Percentiles rank a stretch among this genome's conserved stretches.
These are phyloP conservation scores for Chytridiales sp. DNA, from an alignment of 371 early-diverging fungal species.

Conservation along the genomic window DNA sequence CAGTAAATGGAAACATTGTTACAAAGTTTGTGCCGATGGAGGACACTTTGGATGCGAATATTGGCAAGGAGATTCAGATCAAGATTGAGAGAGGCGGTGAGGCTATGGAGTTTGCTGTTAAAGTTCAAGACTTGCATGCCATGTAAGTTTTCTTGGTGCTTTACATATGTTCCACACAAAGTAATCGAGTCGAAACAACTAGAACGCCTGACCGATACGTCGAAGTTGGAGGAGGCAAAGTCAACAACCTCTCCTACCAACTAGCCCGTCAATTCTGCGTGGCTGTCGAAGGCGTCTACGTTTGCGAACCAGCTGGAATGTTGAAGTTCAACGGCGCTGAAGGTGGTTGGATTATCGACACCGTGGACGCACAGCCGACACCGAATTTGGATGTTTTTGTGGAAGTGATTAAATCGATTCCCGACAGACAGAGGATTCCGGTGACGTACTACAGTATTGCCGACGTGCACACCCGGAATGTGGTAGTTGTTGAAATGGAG, in stretches of 20 bases:
- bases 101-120: conserved; percentile 52
- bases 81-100: conserved; percentile 70
- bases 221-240: conserved; percentile 82
- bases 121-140: conserved; percentile 73
- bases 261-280: conserved; percentile 73
- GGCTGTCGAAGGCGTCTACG: conserved; percentile 77
- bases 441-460: conserved; percentile 70
- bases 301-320: conserved; percentile 68
- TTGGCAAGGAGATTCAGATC: conserved; percentile 60
- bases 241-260: conserved; percentile 85
- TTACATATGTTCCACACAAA: too few species aligned
- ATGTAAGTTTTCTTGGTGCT: conserved; percentile 35
- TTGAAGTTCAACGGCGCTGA: conserved; percentile 73
- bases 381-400: conserved; percentile 74
- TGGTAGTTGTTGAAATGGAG: conserved; percentile 75
- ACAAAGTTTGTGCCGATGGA: conserved; percentile 86
- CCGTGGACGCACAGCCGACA: conserved; percentile 69
- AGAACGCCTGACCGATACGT: conserved; percentile 54
- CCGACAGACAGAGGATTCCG: conserved; percentile 74
- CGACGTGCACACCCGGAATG: conserved; percentile 64
- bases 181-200: background rate
- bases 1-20: conserved; percentile 73
- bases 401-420: conserved; percentile 69
- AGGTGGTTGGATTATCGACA: conserved; percentile 72
- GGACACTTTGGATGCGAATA: conserved; percentile 62